phyloP scores from a whole-genome alignment of 331 rosid species.

The Prunus yedoensis region DNA sequence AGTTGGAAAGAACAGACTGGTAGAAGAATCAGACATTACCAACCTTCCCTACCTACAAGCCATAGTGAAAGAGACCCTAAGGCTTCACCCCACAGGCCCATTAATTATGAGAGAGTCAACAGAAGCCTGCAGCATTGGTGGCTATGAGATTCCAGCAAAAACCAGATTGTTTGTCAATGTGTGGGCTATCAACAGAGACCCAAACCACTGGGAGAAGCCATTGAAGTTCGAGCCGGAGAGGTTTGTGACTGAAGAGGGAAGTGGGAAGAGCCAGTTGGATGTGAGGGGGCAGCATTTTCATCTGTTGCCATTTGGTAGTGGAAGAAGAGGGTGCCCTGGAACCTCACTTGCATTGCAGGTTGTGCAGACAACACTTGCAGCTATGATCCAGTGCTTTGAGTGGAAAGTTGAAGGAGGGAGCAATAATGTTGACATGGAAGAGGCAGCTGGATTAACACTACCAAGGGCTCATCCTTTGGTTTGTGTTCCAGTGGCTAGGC shows the following conservation, averaged over 20 bases:
- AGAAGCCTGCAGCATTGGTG: constrained; percentile 35
- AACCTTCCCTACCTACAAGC: constrained; percentile 76
- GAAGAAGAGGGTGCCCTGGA: constrained; percentile 81
- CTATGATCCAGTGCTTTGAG: constrained; percentile 71
- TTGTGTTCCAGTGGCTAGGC: constrained; percentile 44
- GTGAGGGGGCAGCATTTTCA: constrained; percentile 57
- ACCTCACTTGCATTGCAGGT: constrained; percentile 52
- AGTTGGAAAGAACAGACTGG: constrained; percentile 44
- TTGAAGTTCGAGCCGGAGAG: constrained; percentile 64
- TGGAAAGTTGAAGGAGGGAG: constrained; percentile 45
- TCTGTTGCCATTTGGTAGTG: constrained; percentile 65
- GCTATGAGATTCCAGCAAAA: constrained; percentile 59
- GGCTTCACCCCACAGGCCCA: constrained; percentile 72
- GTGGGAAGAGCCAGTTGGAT: constrained; percentile 33
- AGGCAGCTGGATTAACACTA: constrained; percentile 52
- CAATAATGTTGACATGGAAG: constrained; percentile 42
- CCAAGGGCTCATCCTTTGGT: constrained; percentile 56
- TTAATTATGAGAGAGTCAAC: constrained; percentile 44
- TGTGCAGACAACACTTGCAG: constrained; percentile 48
- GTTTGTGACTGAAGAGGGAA: constrained; percentile 39
- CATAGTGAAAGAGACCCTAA: constrained; percentile 60
- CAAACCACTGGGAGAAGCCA: constrained; percentile 59
- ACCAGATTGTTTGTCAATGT: constrained; percentile 56
- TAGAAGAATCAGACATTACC: constrained; percentile 54
- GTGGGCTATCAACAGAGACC: constrained; percentile 70